phyloP scores from a whole-genome alignment of 2,329 filamentous ascomycete genomes.

The Sporothrix humicola region DNA sequence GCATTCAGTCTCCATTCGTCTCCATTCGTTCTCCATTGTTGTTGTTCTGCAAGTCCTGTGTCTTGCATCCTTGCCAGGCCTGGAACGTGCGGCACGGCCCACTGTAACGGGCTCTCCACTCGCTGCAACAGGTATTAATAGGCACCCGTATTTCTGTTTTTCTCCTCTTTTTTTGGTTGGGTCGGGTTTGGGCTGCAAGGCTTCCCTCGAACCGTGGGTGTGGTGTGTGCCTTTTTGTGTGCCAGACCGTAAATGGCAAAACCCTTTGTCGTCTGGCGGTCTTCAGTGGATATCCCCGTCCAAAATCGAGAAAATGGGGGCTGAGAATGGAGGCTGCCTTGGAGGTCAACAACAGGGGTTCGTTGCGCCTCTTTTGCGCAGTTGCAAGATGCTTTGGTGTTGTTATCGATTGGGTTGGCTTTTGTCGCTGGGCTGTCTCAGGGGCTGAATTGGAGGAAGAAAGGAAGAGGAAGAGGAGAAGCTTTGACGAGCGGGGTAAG shows the following conservation, averaged over 20 bases:
- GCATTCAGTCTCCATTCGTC: not conserved
- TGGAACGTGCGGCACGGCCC: not conserved
- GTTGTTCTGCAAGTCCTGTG: too few species aligned
- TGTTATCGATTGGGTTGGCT: not conserved
- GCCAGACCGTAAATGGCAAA: not conserved
- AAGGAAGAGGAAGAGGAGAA: not conserved
- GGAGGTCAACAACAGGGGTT: slow-evolving; percentile 12
- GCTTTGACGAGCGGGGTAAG: not conserved
- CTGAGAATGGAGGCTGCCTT: slow-evolving; percentile 11
- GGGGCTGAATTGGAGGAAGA: slow-evolving; percentile 15
- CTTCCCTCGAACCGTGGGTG: not conserved
- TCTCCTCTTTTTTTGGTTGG: too few species aligned
- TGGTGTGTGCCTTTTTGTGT: not conserved
- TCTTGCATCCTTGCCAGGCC: slow-evolving; percentile 11
- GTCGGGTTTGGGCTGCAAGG: slow-evolving; percentile 1
- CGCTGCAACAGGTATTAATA: slow-evolving; percentile 1
- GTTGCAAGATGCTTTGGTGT: not conserved
- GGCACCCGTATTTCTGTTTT: slow-evolving; percentile 12
- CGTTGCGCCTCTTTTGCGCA: not conserved
- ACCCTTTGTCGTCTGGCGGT: not conserved
- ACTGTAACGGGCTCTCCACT: not conserved
- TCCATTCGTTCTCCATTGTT: too few species aligned
- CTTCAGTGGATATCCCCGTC: slow-evolving; percentile 6
- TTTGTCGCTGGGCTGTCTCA: not conserved
- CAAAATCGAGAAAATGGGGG: not conserved